Base-by-base conservation (phyloP, 129 eudicot genomes). In the Centrapalus pauciflorus region DNA sequence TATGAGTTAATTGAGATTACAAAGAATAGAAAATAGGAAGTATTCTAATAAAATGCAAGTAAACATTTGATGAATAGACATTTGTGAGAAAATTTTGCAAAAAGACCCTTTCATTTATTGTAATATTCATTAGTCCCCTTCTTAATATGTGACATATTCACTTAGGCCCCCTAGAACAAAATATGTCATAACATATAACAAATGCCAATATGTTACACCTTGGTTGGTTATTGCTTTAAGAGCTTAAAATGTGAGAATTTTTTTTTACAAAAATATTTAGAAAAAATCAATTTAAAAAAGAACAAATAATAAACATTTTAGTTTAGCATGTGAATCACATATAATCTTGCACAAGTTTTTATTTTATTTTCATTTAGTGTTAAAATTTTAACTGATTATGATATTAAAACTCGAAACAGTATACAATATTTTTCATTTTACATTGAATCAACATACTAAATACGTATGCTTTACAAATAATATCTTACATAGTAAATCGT, bases 1-100 rank as follows among this genome's bases (percentile, higher is more conserved):
- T n/a, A n/a, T n/a, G n/a, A n/a, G n/a, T n/a, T n/a, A n/a, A n/a
- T n/a, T n/a, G 12, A 57, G 28, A 21, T 13, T 12, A 16, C 16
- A 45, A 57, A 16, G 19, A 70, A 46, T 1, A 70, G 58, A 43
- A 45, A 37, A 70, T 43, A 59, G 27, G 54, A 52, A 33, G 70
- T 34, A 62, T 55, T 72, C 70, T 72, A 48, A 5, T 50, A 17
- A 64, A 66, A 28, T 19, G 9, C 13, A 41, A 14, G 43, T 32
- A 38, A 14, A 52, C 46, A 73, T 17, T 54, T 64, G 64, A 73
- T 28, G 48, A 54, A 56, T 19, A 17, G 58, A 63, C 5, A 16
- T 11, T 23, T 10, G 17, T 59, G 13, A 4, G 5, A 26, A 14
- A 27, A 4, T 19, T 46, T 34, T 54, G 2, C 3, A 13, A 4